Evolutionary conservation across 2,329 filamentous ascomycete genomes (phyloP).

Genomic region (Lachnellula hyalina): DNA sequence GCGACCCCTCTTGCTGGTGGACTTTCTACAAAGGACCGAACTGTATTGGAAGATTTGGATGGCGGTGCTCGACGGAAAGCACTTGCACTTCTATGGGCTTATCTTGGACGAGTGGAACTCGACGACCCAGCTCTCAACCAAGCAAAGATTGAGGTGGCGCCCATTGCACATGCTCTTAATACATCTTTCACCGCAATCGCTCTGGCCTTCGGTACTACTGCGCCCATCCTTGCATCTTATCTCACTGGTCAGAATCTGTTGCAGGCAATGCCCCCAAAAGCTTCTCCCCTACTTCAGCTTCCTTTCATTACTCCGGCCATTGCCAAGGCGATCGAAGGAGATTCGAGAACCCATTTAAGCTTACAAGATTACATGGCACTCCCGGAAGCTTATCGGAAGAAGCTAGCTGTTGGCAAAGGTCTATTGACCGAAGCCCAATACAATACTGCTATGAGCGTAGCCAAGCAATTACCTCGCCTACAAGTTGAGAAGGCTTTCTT

Average conservation of each 20-base stretch:
- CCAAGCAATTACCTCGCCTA: conserved; percentile 77
- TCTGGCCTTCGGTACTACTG: conserved; percentile 79
- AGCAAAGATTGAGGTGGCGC: conserved; percentile 84
- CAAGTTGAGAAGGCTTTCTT: conserved; percentile 92
- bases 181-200: conserved; percentile 83
- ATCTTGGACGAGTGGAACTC: conserved; percentile 82
- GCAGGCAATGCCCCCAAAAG: conserved; percentile 78
- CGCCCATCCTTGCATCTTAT: conserved; percentile 77
- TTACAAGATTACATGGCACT: conserved; percentile 87
- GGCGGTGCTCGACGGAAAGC: conserved; percentile 78
- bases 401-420: conserved; percentile 62
- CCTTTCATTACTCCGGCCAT: conserved; percentile 73
- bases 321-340: conserved; percentile 64
- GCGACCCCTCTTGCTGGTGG: conserved; percentile 48
- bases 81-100: conserved; percentile 88
- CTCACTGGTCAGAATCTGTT: conserved; percentile 79
- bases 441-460: conserved; percentile 66
- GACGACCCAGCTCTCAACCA: conserved; percentile 71
- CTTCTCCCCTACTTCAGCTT: conserved; percentile 85
- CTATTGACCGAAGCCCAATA: conserved; percentile 76
- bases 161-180: conserved; percentile 78
- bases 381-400: conserved; percentile 67
- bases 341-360: conserved; percentile 67
- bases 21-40: conserved; percentile 67
- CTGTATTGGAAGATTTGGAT: conserved; percentile 74